Conservation (phyloP, 176 grass and related monocot genomes). For the Paspalum vaginatum region DNA sequence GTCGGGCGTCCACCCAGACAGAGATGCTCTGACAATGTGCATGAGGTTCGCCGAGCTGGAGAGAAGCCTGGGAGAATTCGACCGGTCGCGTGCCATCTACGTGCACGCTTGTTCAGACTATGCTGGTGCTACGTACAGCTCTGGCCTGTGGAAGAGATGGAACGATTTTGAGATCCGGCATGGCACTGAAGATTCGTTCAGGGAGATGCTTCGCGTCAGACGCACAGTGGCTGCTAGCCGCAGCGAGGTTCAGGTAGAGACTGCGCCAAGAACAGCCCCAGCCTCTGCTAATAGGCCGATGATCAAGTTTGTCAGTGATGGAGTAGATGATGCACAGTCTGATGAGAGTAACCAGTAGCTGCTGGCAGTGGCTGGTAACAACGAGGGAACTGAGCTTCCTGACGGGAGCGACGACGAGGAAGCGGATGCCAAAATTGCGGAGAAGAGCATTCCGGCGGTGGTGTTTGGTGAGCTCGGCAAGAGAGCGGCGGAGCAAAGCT, state of each 20-base stretch:
- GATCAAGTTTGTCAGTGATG: slow-evolving; percentile 85
- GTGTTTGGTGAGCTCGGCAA: slow-evolving; percentile 89
- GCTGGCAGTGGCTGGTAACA: slow-evolving; percentile 46
- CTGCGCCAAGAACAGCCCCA: slow-evolving; percentile 30
- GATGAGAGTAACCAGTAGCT: slow-evolving; percentile 54
- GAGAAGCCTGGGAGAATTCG: slow-evolving; percentile 92
- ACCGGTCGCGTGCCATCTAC: slow-evolving; percentile 79
- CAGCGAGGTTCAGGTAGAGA: slow-evolving; percentile 61
- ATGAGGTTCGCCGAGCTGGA: slow-evolving; percentile 81
- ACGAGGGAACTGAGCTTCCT: slow-evolving; percentile 85
- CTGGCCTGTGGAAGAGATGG: slow-evolving; percentile 93
- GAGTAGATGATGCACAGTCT: slow-evolving; percentile 55
- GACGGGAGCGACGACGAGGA: slow-evolving; percentile 84
- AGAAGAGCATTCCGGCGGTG: slow-evolving; percentile 65
- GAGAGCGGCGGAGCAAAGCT: slow-evolving; percentile 59
- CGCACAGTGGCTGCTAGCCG: slow-evolving; percentile 76
- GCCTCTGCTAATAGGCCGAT: slow-evolving; percentile 38
- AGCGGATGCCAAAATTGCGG: slow-evolving; percentile 63
- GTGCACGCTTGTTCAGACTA: slow-evolving; percentile 66
- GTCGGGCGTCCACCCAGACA: slow-evolving; percentile 61
- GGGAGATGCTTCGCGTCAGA: slow-evolving; percentile 90
- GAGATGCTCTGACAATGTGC: slow-evolving; percentile 71
- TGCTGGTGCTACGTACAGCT: slow-evolving; percentile 59
- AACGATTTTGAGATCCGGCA: slow-evolving; percentile 95
- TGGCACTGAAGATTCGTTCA: slow-evolving; percentile 89